Percentiles rank a stretch among this genome's conserved stretches.
Evolutionary conservation across 2,329 filamentous ascomycete species (phyloP).

Genomic region (Alternaria ventricosa): DNA sequence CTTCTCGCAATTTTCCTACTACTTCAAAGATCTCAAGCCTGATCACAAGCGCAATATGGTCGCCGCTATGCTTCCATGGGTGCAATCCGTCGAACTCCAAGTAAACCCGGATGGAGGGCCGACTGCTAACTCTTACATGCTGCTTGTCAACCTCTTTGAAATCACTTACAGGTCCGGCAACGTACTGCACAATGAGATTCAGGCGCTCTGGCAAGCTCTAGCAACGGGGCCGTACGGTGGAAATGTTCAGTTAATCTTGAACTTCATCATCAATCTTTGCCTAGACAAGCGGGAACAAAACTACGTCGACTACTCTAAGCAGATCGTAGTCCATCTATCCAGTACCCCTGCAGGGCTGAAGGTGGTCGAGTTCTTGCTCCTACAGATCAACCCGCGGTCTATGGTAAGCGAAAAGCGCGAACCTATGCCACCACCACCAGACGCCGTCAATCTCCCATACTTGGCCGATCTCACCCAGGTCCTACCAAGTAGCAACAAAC

Average conservation of each 20-base stretch:
- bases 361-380: constrained; percentile 89
- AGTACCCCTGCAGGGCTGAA: constrained; percentile 85
- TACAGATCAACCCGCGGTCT: constrained; percentile 92
- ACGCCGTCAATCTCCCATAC: constrained; percentile 80
- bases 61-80: constrained; percentile 93
- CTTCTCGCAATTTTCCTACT: constrained; percentile 92
- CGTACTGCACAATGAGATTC: constrained; percentile 92
- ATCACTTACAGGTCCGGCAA: constrained; percentile 93
- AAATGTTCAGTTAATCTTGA: constrained; percentile 91
- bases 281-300: constrained; percentile 95
- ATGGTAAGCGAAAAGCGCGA: constrained; percentile 89
- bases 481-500: constrained; percentile 41
- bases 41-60: constrained; percentile 92
- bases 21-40: constrained; percentile 86
- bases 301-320: constrained; percentile 97
- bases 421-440: constrained; percentile 64
- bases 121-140: constrained; percentile 89
- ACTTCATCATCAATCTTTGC: constrained; percentile 95
- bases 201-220: constrained; percentile 95
- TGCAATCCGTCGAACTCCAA: constrained; percentile 91
- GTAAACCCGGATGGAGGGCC: constrained; percentile 90
- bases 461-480: constrained; percentile 66
- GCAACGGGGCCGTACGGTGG: constrained; percentile 91
- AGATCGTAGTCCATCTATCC: constrained; percentile 95
- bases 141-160: constrained; percentile 92